Evolutionary conservation across 179 eudicot genomes (phyloP).

Genomic region (Silene noctiflora): DNA sequence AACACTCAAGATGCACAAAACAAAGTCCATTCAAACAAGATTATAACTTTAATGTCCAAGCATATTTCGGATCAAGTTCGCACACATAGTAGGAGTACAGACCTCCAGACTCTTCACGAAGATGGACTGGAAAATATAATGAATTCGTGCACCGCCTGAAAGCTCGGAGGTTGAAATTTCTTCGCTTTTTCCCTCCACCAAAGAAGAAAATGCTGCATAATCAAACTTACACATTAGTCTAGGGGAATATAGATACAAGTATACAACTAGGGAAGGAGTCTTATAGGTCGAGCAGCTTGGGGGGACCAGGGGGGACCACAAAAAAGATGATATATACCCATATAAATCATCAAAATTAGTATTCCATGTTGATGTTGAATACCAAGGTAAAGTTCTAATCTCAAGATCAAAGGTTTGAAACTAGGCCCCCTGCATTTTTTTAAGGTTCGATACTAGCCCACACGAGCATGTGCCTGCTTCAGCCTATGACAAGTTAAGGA

Average conservation of each 20-base stretch:
- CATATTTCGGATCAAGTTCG: neutral
- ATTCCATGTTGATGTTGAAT: neutral
- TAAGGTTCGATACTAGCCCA: neutral
- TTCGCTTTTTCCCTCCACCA: conserved; percentile 50
- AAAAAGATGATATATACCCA: neutral
- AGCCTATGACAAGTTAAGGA: neutral
- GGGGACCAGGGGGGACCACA: neutral
- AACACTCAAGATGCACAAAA: conserved; percentile 5
- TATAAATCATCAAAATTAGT: neutral
- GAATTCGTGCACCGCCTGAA: conserved; percentile 64
- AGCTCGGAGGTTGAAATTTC: conserved; percentile 59
- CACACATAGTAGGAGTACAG: conserved; percentile 12
- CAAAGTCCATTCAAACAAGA: neutral
- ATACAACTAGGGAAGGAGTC: neutral
- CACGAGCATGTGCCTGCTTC: conserved; percentile 4
- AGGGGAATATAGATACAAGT: neutral
- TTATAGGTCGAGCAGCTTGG: neutral
- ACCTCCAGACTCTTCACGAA: conserved; percentile 62
- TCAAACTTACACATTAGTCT: conserved; percentile 14
- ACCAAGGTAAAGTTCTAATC: neutral
- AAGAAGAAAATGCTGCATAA: conserved; percentile 44
- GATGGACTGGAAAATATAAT: conserved; percentile 57
- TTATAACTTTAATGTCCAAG: neutral
- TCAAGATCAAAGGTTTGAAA: neutral
- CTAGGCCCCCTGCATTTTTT: neutral